phyloP scores from a whole-genome alignment of 2,329 filamentous ascomycete species.

The Trichoderma sp. region DNA sequence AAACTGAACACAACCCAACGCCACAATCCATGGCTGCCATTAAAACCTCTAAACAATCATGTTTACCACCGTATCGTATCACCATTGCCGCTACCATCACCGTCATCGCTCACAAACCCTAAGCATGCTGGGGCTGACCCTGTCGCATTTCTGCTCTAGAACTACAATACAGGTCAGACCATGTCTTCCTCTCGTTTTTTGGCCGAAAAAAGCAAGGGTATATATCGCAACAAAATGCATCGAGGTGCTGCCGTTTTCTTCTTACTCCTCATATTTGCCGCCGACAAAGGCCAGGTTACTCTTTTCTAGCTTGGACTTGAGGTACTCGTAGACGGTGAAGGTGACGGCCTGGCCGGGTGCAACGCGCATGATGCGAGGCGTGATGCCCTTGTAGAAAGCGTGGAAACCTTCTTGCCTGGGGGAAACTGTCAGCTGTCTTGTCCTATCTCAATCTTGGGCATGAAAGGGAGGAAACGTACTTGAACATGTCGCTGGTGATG shows the following conservation, averaged over 20 bases:
- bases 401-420: slow-evolving; percentile 82
- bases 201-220: slow-evolving; percentile 4
- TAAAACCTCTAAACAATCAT: slow-evolving; percentile 3
- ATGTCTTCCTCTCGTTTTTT: neutral
- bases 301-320: slow-evolving; percentile 70
- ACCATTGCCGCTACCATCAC: neutral
- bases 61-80: neutral
- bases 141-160: slow-evolving; percentile 16
- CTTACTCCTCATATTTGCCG: slow-evolving; percentile 65
- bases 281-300: slow-evolving; percentile 59
- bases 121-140: slow-evolving; percentile 18
- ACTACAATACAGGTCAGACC: slow-evolving; percentile 15
- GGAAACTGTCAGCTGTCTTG: neutral
- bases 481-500: slow-evolving; percentile 84
- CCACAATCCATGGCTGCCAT: slow-evolving; percentile 1
- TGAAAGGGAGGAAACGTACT: slow-evolving; percentile 43
- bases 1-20: slow-evolving; percentile 28
- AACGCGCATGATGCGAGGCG: slow-evolving; percentile 93
- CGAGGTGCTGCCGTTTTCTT: neutral
- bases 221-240: slow-evolving; percentile 15
- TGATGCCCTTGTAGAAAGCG: slow-evolving; percentile 99
- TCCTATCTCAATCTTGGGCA: neutral
- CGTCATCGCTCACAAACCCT: neutral
- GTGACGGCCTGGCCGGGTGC: slow-evolving; percentile 87
- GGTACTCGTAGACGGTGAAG: slow-evolving; percentile 73